phyloP scores from a whole-genome alignment of 1,284 basidiomycete species.

The Ustilago crameri region DNA sequence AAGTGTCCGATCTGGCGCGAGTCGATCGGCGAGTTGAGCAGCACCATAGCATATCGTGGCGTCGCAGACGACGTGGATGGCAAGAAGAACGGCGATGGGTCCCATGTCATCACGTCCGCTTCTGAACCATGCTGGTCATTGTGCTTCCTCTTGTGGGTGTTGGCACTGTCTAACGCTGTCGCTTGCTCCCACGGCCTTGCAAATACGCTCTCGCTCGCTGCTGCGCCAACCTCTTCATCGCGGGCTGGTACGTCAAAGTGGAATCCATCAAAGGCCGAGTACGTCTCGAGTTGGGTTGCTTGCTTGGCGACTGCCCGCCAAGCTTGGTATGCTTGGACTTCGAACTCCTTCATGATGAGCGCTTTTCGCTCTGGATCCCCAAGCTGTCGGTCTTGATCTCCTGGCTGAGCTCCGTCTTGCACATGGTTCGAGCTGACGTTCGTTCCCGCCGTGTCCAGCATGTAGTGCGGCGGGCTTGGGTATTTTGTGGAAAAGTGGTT shows the following conservation, averaged over 20 bases:
- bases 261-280: slow-evolving; percentile 44
- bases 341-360: slow-evolving; percentile 54
- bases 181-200: slow-evolving; percentile 28
- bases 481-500: slow-evolving; percentile 65
- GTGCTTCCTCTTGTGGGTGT: slow-evolving; percentile 30
- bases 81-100: slow-evolving; percentile 25
- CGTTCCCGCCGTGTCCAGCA: slow-evolving; percentile 30
- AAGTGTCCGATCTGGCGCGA: slow-evolving; percentile 39
- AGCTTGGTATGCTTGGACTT: slow-evolving; percentile 52
- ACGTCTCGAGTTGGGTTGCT: slow-evolving; percentile 16
- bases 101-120: slow-evolving; percentile 5
- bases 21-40: slow-evolving; percentile 57
- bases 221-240: slow-evolving; percentile 1
- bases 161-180: slow-evolving; percentile 4
- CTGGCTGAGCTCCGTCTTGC: slow-evolving; percentile 2
- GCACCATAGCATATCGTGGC: slow-evolving; percentile 46
- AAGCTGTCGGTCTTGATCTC: slow-evolving; percentile 13
- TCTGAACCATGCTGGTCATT: slow-evolving; percentile 2
- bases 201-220: neutral
- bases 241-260: slow-evolving; percentile 34
- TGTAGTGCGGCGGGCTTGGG: slow-evolving; percentile 45
- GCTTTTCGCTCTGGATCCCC: slow-evolving; percentile 45
- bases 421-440: slow-evolving; percentile 2
- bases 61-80: slow-evolving; percentile 2
- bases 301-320: slow-evolving; percentile 31